Evolutionary conservation across 2,329 filamentous ascomycete species (phyloP).

Genomic region (Coniochaeta sp.): DNA sequence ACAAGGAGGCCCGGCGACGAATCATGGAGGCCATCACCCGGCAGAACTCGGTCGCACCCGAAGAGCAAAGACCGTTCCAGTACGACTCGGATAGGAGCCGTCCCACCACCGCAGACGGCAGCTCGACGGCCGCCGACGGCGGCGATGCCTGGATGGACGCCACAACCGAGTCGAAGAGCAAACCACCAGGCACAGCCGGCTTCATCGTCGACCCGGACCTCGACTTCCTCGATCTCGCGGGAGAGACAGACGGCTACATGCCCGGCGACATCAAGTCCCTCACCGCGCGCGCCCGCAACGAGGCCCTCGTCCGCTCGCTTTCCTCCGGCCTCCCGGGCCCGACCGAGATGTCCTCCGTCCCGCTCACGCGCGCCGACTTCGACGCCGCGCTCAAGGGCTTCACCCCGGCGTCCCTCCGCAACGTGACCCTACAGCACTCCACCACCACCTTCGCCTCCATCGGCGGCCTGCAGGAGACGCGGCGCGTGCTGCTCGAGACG

Average conservation of each 20-base stretch:
- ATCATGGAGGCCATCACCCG: constrained; percentile 75
- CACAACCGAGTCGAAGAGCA: constrained; percentile 43
- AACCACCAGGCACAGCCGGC: constrained; percentile 39
- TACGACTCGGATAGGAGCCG: constrained; percentile 42
- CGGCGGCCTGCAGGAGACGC: constrained; percentile 77
- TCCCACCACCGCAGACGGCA: constrained; percentile 49
- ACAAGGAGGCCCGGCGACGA: constrained; percentile 79
- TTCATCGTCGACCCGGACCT: constrained; percentile 70
- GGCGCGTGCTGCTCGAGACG: constrained; percentile 88
- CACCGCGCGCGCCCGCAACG: constrained; percentile 80
- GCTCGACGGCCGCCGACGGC: constrained; percentile 31
- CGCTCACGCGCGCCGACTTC: constrained; percentile 70
- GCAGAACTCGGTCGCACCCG: constrained; percentile 36
- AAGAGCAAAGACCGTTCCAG: constrained; percentile 27
- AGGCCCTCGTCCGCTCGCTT: constrained; percentile 83
- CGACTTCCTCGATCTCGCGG: constrained; percentile 87
- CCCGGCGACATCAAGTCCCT: constrained; percentile 85
- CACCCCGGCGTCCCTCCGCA: constrained; percentile 87
- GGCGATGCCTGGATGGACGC: constrained; percentile 69
- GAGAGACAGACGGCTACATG: constrained; percentile 96
- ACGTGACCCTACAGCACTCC: constrained; percentile 88
- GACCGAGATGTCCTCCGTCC: constrained; percentile 45
- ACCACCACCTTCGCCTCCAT: constrained; percentile 91
- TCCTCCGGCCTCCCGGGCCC: constrained; percentile 32
- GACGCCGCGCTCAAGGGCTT: constrained; percentile 81